Evolutionary conservation across 2,329 filamentous ascomycete species (phyloP).

Genomic region (Dendryphion nanum): DNA sequence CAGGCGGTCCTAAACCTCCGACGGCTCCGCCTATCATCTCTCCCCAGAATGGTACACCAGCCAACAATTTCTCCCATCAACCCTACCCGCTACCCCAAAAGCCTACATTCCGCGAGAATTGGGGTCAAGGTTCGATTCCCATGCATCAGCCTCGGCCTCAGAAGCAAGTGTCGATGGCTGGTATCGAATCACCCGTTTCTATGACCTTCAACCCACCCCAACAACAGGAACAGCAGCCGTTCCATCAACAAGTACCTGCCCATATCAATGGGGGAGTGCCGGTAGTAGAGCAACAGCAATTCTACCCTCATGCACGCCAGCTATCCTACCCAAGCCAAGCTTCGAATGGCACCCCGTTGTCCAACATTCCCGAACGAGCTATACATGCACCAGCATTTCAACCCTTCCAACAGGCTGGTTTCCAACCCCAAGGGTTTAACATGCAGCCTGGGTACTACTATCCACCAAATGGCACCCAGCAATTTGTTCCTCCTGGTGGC

Average conservation of each 20-base stretch:
- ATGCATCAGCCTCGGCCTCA: slow-evolving; percentile 96
- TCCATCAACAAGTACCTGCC: slow-evolving; percentile 89
- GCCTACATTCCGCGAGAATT: slow-evolving; percentile 59
- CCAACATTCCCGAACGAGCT: slow-evolving; percentile 88
- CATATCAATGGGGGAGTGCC: slow-evolving; percentile 63
- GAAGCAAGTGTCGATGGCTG: slow-evolving; percentile 88
- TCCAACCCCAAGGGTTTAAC: slow-evolving; percentile 46
- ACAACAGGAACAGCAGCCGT: slow-evolving; percentile 75
- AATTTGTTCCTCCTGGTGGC: slow-evolving; percentile 45
- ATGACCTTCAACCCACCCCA: slow-evolving; percentile 60
- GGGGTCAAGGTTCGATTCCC: slow-evolving; percentile 57
- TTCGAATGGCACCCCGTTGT: slow-evolving; percentile 76
- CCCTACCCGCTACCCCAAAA: slow-evolving; percentile 54
- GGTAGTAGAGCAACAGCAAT: slow-evolving; percentile 42
- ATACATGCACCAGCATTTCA: slow-evolving; percentile 91
- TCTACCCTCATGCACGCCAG: slow-evolving; percentile 64
- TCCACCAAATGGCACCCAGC: slow-evolving; percentile 37
- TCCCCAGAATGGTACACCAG: slow-evolving; percentile 38
- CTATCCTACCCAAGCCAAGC: slow-evolving; percentile 69
- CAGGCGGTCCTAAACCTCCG: slow-evolving; percentile 47
- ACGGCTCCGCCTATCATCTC: slow-evolving; percentile 28
- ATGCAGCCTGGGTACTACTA: slow-evolving; percentile 63
- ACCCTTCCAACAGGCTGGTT: slow-evolving; percentile 55
- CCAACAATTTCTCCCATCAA: slow-evolving; percentile 52
- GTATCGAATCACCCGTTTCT: slow-evolving; percentile 79